A percentile compares a stretch with the other conserved stretches of the same genome.
Conservation (phyloP, 495 filamentous ascomycete species). For the Aspergillus haitiensis region DNA sequence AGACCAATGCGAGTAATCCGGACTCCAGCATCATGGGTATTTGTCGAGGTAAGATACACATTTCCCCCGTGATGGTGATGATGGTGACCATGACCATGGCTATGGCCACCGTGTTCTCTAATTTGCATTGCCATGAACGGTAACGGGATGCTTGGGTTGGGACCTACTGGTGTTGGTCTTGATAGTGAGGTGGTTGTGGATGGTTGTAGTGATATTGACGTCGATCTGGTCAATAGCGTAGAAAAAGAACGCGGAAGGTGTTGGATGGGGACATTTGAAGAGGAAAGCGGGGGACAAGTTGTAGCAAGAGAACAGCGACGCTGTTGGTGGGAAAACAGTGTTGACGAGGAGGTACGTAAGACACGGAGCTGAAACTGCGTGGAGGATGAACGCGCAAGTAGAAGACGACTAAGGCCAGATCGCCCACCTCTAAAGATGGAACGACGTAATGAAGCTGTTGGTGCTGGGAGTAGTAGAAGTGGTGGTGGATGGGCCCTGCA, state of each 20-base stretch:
- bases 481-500: constrained; percentile 46
- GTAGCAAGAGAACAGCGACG: constrained; percentile 1
- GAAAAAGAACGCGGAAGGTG: constrained; percentile 19
- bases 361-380: constrained; percentile 35
- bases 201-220: background rate
- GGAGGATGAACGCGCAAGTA: constrained; percentile 18
- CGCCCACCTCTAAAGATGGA: constrained; percentile 20
- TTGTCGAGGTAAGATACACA: constrained; percentile 79
- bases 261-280: constrained; percentile 30
- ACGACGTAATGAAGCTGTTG: constrained; percentile 21
- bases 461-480: background rate
- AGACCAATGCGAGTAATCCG: constrained; percentile 92
- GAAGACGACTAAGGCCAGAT: constrained; percentile 19
- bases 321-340: constrained; percentile 13
- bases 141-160: constrained; percentile 17
- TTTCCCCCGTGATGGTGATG: constrained; percentile 85
- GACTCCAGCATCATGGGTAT: constrained; percentile 92
- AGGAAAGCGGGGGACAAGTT: constrained; percentile 13
- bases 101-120: constrained; percentile 39
- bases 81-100: constrained; percentile 32
- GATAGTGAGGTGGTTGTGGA: background rate
- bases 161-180: too few relatives aligned
- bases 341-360: constrained; percentile 24
- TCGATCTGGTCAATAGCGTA: constrained; percentile 16
- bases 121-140: constrained; percentile 42